phyloP scores from a whole-genome alignment of 2,329 filamentous ascomycete species.

The Sporothrix protearum region DNA sequence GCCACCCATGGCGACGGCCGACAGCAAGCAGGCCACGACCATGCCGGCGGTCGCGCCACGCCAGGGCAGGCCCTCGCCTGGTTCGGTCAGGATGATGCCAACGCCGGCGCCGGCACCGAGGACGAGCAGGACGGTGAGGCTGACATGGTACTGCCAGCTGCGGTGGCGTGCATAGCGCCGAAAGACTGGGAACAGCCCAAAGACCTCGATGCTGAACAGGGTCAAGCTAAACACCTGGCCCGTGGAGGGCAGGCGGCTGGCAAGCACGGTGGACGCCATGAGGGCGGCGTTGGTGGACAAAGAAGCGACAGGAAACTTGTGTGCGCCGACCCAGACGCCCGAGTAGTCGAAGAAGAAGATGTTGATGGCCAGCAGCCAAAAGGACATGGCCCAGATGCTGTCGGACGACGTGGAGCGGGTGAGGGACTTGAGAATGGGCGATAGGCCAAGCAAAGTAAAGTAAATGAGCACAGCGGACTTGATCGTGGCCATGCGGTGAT shows the following conservation, averaged over 20 bases:
- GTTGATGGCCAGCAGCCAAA: conserved; percentile 89
- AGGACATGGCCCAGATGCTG: conserved; percentile 96
- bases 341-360: conserved; percentile 98
- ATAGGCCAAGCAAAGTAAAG: conserved; percentile 84
- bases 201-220: conserved; percentile 94
- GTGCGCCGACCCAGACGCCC: conserved; percentile 51
- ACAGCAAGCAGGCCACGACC: conserved; percentile 69
- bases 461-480: conserved; percentile 94
- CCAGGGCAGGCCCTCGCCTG: conserved; percentile 47
- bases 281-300: conserved; percentile 93
- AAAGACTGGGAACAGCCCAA: conserved; percentile 96
- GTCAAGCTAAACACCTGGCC: conserved; percentile 94
- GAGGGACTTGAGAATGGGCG: conserved; percentile 94
- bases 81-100: conserved; percentile 56
- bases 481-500: conserved; percentile 67
- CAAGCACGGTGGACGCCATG: conserved; percentile 93
- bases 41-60: conserved; percentile 65
- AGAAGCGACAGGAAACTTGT: conserved; percentile 62
- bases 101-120: conserved; percentile 76
- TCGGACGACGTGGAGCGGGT: conserved; percentile 88
- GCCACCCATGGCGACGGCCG: conserved; percentile 77
- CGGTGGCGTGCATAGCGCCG: conserved; percentile 79
- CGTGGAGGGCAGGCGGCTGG: conserved; percentile 81
- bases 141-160: conserved; percentile 75
- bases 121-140: conserved; percentile 72